A percentile compares a stretch with the other conserved stretches of the same genome.
Evolutionary conservation across 192 early-diverging fungal species (phyloP).

Genomic region (Dispira parvispora): DNA sequence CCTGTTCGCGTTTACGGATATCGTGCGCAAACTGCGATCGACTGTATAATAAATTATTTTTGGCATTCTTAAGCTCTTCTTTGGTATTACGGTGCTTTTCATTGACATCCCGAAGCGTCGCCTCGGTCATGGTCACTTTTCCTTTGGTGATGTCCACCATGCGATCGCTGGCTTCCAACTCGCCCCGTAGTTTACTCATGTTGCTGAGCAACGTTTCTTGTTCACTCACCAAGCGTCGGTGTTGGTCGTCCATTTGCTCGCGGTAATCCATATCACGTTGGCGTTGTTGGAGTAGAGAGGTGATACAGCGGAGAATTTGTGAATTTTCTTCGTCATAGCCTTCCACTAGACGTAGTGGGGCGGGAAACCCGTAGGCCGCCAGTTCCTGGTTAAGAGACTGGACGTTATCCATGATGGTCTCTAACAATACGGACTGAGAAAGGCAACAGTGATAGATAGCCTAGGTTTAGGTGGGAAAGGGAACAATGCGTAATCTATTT

Average conservation of each 20-base stretch:
- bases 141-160: not conserved
- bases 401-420: constrained; percentile 10
- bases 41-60: constrained; percentile 1
- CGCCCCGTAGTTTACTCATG: not conserved
- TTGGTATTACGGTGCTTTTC: constrained; percentile 8
- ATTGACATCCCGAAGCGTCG: not conserved
- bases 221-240: constrained; percentile 25
- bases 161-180: not conserved
- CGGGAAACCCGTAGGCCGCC: constrained; percentile 24
- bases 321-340: constrained; percentile 26
- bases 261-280: constrained; percentile 19
- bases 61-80: constrained; percentile 3
- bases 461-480: no score
- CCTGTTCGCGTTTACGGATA: constrained; percentile 25
- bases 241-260: constrained; percentile 23
- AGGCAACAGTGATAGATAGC: no score
- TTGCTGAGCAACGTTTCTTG: constrained; percentile 14
- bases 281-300: not conserved
- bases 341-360: constrained; percentile 23
- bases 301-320: constrained; percentile 20
- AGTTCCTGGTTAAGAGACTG: constrained; percentile 29
- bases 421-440: no score
- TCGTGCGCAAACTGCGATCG: constrained; percentile 17
- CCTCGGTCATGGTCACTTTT: not conserved
- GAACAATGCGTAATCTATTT: no score